These are phyloP conservation scores for Massariosphaeria phaeospora DNA, from an alignment of 495 filamentous ascomycete genomes.

Conservation along the genomic window DNA sequence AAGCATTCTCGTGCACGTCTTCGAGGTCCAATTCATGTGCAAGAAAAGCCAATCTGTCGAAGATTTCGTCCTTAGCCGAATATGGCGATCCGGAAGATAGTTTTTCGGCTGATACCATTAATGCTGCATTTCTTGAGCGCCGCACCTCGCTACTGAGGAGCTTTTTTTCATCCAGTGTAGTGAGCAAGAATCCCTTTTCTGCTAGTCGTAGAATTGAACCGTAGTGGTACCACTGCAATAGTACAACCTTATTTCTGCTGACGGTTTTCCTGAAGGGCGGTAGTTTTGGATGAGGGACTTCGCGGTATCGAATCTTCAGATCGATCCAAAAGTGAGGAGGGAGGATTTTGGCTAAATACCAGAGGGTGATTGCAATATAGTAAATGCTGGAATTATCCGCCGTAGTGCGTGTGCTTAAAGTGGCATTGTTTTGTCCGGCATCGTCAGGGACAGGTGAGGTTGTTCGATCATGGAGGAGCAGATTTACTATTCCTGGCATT, in stretches of 20 bases:
- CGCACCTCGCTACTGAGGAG: not conserved
- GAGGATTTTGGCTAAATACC: too few relatives aligned
- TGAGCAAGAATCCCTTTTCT: not conserved
- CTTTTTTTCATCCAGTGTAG: not conserved
- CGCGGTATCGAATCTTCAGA: too few relatives aligned
- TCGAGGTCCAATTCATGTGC: constrained; percentile 6
- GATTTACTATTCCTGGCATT: not conserved
- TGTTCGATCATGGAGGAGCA: not conserved
- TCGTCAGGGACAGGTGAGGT: not conserved
- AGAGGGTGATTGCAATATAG: not conserved
- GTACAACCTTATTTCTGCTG: constrained; percentile 3
- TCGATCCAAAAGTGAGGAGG: too few relatives aligned
- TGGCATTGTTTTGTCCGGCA: not conserved
- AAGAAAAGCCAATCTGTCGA: constrained; percentile 9
- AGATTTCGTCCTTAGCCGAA: constrained; percentile 6
- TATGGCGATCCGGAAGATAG: constrained; percentile 2
- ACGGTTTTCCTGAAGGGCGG: too few relatives aligned
- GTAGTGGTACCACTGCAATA: constrained; percentile 8
- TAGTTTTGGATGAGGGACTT: too few relatives aligned
- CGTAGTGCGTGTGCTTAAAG: not conserved
- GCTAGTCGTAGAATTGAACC: not conserved
- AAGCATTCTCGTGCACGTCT: not conserved
- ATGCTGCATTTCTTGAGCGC: not conserved
- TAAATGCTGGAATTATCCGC: not conserved
- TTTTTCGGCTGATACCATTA: not conserved